Evolutionary conservation across 2,329 filamentous ascomycete genomes (phyloP), one percentile per base, ranked within the genome.

Genomic region (Parafenestella ontariensis): DNA sequence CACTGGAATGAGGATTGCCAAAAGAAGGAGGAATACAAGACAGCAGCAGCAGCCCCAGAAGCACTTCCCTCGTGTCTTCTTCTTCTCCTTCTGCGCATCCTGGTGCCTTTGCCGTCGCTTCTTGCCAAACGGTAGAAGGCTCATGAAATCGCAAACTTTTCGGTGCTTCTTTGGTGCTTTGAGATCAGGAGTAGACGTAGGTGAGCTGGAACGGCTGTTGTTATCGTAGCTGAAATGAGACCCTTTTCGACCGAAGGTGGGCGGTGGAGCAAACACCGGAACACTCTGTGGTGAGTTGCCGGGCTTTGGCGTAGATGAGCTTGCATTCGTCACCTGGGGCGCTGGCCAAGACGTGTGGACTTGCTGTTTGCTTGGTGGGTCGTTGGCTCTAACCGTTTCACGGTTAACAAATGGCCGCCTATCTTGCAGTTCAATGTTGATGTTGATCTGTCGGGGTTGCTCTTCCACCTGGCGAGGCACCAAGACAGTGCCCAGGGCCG

Each of bases 1-100:
- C 15, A 80, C 61, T 1, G 78, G 68, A 23, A 78, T 72, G 31
- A 81, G 69, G 31, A 79, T 66, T 2, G 77, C 68, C 34, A 77
- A 54, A 23, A 80, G 52, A 44, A 68, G 68, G 34, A 69, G 57
- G 43, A 71, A 56, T 7, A 76, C 43, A 17, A 76, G 58, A 44
- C 74, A 77, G 40, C 73, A 75, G 37, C 73, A 73, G 34, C 72
- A 76, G 49, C 68, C 63, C 63, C 69, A 71, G 31, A 71, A 66
- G 24, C 73, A 74, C 31, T 66, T 64, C 5, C 67, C 70, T 29
- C 65, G 63, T 40, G 67, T 75, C 56, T 66, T 66, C 52, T 68
- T 70, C 54, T 69, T 70, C 52, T 71, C 68, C 18, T 69, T 59
- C 31, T 69, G 59, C 46, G 61, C 59, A 3, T 61, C 55, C 7